Percentiles rank a stretch among this genome's conserved stretches.
Conservation (phyloP, 768 basidiomycete species). For the Kondoa malvinella region DNA sequence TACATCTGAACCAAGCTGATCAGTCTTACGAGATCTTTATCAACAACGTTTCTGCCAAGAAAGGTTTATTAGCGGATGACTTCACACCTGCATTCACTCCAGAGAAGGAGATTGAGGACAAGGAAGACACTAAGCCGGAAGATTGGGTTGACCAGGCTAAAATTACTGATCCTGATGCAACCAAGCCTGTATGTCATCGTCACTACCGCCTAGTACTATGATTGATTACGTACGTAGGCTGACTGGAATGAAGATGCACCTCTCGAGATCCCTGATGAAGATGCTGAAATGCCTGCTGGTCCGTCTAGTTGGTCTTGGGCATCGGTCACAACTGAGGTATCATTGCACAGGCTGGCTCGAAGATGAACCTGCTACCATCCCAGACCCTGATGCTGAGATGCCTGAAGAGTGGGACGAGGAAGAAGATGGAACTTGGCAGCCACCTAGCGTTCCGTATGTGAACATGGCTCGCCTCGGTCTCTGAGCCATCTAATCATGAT, state of each 20-base stretch:
- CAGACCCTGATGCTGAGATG: constrained; percentile 70
- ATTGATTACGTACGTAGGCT: constrained; percentile 40
- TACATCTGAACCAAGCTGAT: constrained; percentile 66
- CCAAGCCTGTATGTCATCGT: constrained; percentile 36
- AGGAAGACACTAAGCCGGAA: constrained; percentile 70
- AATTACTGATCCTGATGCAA: constrained; percentile 68
- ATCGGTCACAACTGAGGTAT: background rate
- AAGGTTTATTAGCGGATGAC: constrained; percentile 71
- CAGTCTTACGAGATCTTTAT: constrained; percentile 83
- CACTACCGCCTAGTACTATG: constrained; percentile 25
- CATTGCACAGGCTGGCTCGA: constrained; percentile 61
- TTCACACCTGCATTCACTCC: constrained; percentile 90
- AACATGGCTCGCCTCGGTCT: background rate
- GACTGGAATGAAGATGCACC: constrained; percentile 99
- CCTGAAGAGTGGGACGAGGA: constrained; percentile 99
- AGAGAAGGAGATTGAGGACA: constrained; percentile 76
- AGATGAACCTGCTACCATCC: constrained; percentile 57
- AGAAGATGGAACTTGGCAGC: constrained; percentile 96
- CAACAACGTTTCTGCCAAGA: constrained; percentile 65
- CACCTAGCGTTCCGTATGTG: constrained; percentile 49
- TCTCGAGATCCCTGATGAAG: constrained; percentile 70
- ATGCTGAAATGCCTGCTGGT: constrained; percentile 64
- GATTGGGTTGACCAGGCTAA: constrained; percentile 83
- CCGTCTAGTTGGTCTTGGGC: background rate
- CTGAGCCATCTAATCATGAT: background rate